A percentile compares a stretch with the other conserved stretches of the same genome.
Conservation (phyloP, 2,329 filamentous ascomycete species). For the Stagonosporopsis tanaceti region DNA sequence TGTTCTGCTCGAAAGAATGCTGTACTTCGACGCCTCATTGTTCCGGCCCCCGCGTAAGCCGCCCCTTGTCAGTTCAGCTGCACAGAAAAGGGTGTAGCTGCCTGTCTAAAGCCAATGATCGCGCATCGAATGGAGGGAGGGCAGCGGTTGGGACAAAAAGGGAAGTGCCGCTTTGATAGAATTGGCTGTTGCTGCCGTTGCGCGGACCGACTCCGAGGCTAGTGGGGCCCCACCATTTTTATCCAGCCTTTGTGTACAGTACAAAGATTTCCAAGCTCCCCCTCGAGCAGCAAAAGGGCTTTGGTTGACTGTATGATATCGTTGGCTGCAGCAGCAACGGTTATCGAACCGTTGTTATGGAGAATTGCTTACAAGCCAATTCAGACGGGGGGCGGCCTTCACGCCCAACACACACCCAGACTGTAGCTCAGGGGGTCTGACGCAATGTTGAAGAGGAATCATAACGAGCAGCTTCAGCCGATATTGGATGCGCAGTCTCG, state of each 20-base stretch:
- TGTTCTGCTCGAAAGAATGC: background rate
- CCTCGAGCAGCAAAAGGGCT: background rate
- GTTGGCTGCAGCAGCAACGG: background rate
- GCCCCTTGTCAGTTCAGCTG: background rate
- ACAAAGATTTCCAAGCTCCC: background rate
- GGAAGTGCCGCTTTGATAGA: background rate
- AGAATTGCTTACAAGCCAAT: too few relatives aligned
- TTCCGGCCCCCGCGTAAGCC: slow-evolving; percentile 1
- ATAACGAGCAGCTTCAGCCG: too few relatives aligned
- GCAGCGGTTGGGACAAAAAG: background rate
- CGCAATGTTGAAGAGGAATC: background rate
- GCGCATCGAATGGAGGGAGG: too few relatives aligned
- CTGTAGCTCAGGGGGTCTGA: background rate
- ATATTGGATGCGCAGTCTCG: background rate
- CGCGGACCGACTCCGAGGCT: background rate
- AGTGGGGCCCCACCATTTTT: background rate
- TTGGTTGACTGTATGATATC: background rate
- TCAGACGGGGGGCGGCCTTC: too few relatives aligned
- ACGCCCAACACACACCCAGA: background rate
- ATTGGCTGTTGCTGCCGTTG: background rate
- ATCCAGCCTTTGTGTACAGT: background rate
- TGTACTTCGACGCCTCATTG: background rate
- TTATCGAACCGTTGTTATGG: background rate
- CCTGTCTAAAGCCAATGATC: too few relatives aligned
- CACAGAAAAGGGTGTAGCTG: too few relatives aligned